Evolutionary conservation across 164 flowering plant genomes (phyloP).

Genomic region (Sedum album): DNA sequence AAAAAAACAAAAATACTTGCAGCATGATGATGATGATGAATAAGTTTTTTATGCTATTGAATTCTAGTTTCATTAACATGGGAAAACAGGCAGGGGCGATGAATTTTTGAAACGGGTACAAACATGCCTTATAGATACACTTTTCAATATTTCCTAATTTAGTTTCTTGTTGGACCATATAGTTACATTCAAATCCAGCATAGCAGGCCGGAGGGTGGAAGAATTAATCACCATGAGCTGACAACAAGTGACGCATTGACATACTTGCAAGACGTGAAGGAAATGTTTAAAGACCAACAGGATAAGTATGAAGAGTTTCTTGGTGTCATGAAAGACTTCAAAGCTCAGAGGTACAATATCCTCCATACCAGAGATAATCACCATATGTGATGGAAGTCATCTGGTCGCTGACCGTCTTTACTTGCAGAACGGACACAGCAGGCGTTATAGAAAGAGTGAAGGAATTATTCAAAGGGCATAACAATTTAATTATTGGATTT

Average conservation of each 20-base stretch:
- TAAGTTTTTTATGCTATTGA: too few species aligned
- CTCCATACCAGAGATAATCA: neutral
- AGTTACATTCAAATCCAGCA: neutral
- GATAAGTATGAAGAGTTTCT: constrained; percentile 5
- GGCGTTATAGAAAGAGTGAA: constrained; percentile 9
- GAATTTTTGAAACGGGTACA: too few species aligned
- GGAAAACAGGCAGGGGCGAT: too few species aligned
- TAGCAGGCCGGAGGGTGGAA: neutral
- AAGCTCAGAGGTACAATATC: neutral
- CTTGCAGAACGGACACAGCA: constrained; percentile 1
- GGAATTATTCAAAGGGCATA: constrained; percentile 8
- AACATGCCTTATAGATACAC: too few species aligned
- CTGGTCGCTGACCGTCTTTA: neutral
- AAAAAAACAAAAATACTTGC: neutral
- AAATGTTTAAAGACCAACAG: constrained; percentile 1
- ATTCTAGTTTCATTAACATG: too few species aligned
- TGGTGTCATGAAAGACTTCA: constrained; percentile 10
- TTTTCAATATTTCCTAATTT: neutral
- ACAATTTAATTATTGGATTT: constrained; percentile 3
- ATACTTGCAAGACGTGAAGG: constrained; percentile 10
- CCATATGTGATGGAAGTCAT: neutral
- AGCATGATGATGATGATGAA: neutral
- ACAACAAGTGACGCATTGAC: constrained; percentile 6
- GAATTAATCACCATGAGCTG: constrained; percentile 2
- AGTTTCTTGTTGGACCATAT: neutral